Evolutionary conservation across 345 rosid species (phyloP), one percentile per base, ranked within the genome.

Genomic region (Brassica nigra): DNA sequence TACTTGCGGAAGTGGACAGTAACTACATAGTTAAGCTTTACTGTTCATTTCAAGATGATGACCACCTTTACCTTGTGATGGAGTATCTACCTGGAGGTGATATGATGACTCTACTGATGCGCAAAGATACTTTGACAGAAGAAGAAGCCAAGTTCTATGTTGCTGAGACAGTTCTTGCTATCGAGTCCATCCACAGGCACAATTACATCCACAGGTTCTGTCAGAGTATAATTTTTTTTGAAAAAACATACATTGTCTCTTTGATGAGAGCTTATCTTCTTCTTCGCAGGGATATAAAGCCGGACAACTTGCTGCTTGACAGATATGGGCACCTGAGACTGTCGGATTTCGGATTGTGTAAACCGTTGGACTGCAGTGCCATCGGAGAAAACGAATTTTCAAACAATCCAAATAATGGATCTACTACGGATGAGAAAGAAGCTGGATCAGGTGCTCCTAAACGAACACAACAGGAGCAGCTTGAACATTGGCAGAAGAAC

Each of bases 41-140:
- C 76, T 88, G 87, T 68, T 88, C 91, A 8, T 88, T 88, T 78
- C 91, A 88, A 82, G 91, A 88, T 76, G 91, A 88, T 57, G 89
- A 86, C 67, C 87, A 78, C 78, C 87, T 88, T 70, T 88, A 88
- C 76, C 89, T 88, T 78, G 84, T 88, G 4, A 88, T 88, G 91
- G 91, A 88, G 83, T 88, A 88, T 76, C 77, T 88, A 36, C 91
- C 91, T 68, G 91, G 91, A 70, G 91, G 91, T 28, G 91, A 88
- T 79, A 82, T 88, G 89, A 88, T 88, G 91, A 88, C 91, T 74
- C 81, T 88, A 8, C 86, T 89, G 27, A 89, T 89, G 92, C 85
- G 92, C 33, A 89, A 89, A 86, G 92, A 89, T 78, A 87, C 89
- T 29, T 65, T 89, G 64, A 84, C 92, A 5, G 92, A 89, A 47